phyloP scores from a whole-genome alignment of 108 stramenopile genomes.

The Fragilariopsis cylindrus region DNA sequence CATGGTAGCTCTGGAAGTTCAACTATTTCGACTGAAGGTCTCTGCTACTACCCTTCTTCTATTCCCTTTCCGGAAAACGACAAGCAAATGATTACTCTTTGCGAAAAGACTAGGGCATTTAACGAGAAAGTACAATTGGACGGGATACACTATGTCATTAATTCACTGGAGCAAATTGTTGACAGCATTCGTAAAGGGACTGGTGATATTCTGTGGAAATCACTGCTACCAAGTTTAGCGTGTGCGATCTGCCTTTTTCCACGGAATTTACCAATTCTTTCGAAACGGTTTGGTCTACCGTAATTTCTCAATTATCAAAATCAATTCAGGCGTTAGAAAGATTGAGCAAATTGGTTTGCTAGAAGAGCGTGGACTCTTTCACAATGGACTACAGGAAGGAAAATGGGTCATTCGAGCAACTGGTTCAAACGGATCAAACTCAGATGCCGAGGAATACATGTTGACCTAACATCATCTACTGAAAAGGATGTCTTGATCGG shows the following conservation, averaged over 20 bases:
- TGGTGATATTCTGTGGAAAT: slow-evolving; percentile 26
- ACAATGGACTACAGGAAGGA: too few species aligned
- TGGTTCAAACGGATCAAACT: too few species aligned
- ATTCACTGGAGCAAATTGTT: slow-evolving; percentile 32
- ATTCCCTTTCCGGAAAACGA: slow-evolving; percentile 10
- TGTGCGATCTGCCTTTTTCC: slow-evolving; percentile 64
- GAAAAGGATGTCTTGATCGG: too few species aligned
- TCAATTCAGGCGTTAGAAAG: too few species aligned
- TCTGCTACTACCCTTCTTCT: slow-evolving; percentile 47
- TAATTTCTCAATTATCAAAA: too few species aligned
- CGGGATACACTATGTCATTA: slow-evolving; percentile 51
- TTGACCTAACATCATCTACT: too few species aligned
- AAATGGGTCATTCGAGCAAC: too few species aligned
- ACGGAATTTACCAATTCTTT: slow-evolving; percentile 70
- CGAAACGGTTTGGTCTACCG: too few species aligned
- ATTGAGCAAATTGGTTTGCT: too few species aligned
- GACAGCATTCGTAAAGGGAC: slow-evolving; percentile 14
- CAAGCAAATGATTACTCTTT: slow-evolving; percentile 17
- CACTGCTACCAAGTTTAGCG: slow-evolving; percentile 62
- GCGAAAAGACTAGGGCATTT: slow-evolving; percentile 34
- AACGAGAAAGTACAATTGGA: slow-evolving; percentile 55
- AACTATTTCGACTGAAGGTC: slow-evolving; percentile 30
- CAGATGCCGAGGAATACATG: too few species aligned
- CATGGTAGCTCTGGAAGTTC: slow-evolving; percentile 22
- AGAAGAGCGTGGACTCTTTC: too few species aligned